Evolutionary conservation across 768 basidiomycete genomes (phyloP).

Genomic region (Pholiota microspora): DNA sequence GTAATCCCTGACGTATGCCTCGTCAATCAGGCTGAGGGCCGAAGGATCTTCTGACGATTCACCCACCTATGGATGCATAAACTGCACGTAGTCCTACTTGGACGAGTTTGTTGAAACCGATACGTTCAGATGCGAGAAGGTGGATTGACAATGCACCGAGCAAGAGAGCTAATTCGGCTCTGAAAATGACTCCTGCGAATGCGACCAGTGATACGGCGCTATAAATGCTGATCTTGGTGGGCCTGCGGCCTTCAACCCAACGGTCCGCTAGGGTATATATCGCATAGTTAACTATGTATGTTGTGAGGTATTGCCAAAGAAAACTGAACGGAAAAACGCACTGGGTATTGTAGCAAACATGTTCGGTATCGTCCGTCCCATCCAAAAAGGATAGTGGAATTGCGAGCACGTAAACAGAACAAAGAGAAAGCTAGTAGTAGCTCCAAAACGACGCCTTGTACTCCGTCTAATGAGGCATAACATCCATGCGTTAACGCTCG

Average conservation of each 20-base stretch:
- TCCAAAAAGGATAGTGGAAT: conserved; percentile 93
- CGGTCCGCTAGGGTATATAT: conserved; percentile 45
- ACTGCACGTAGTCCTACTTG: conserved; percentile 50
- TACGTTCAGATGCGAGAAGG: conserved; percentile 38
- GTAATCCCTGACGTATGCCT: conserved; percentile 50
- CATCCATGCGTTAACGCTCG: conserved; percentile 58
- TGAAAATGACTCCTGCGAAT: conserved; percentile 67
- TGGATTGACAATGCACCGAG: conserved; percentile 62
- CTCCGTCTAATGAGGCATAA: conserved; percentile 65
- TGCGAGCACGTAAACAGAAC: conserved; percentile 73
- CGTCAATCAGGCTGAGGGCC: not conserved
- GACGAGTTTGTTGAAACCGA: conserved; percentile 42
- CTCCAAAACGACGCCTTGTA: conserved; percentile 63
- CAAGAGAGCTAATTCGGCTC: conserved; percentile 75
- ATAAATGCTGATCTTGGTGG: conserved; percentile 31
- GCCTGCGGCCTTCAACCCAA: conserved; percentile 36
- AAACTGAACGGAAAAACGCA: conserved; percentile 26
- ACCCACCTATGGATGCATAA: conserved; percentile 50
- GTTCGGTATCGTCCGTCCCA: conserved; percentile 91
- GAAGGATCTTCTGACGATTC: not conserved
- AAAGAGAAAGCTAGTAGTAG: conserved; percentile 54
- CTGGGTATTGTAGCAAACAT: conserved; percentile 86
- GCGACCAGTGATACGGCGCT: conserved; percentile 59
- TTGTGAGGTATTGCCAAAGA: not conserved
- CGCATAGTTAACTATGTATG: conserved; percentile 54